Conservation (phyloP, 768 basidiomycete species). For the Xerocomellus intermedius region DNA sequence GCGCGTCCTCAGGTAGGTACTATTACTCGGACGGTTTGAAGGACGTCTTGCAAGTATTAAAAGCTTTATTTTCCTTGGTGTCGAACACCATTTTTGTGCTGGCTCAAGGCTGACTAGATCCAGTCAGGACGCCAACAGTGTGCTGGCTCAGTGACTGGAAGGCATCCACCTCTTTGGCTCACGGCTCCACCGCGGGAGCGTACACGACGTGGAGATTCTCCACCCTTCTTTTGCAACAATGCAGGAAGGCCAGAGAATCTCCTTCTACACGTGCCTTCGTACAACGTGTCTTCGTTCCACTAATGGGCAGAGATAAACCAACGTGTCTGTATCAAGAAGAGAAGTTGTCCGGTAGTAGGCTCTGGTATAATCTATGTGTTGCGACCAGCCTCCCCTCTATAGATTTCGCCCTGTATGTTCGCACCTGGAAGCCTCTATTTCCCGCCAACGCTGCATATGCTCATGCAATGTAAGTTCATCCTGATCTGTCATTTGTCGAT, state of each 20-base stretch:
- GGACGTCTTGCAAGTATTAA: background rate
- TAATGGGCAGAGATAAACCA: conserved; percentile 6
- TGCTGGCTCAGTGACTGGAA: conserved; percentile 1
- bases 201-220: conserved; percentile 22
- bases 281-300: conserved; percentile 13
- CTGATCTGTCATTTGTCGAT: background rate
- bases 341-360: background rate
- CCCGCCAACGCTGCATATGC: background rate
- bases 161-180: conserved; percentile 19
- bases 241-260: conserved; percentile 19
- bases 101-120: background rate
- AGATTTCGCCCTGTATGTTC: background rate
- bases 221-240: conserved; percentile 25
- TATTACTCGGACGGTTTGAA: background rate
- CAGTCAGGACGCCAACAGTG: background rate
- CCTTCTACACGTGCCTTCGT: conserved; percentile 18
- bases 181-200: conserved; percentile 18
- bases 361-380: background rate
- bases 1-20: background rate
- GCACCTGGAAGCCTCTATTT: background rate
- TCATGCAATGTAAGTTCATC: background rate
- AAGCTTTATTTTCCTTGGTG: background rate
- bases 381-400: background rate
- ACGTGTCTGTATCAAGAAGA: conserved; percentile 1
- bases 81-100: background rate